Evolutionary conservation across 768 basidiomycete species (phyloP).

Genomic region (Trametes cinnabarina): DNA sequence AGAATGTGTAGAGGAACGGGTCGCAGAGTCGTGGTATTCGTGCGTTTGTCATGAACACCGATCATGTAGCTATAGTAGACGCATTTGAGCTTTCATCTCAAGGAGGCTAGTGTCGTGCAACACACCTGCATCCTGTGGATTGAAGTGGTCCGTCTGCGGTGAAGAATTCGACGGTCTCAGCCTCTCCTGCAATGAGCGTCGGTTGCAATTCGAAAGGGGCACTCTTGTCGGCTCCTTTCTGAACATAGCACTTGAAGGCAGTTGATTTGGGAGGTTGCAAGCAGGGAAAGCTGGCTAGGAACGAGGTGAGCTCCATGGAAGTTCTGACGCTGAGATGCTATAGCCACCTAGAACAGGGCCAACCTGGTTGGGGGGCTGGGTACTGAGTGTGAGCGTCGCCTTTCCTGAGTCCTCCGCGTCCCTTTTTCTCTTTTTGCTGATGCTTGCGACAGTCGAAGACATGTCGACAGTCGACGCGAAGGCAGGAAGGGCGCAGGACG

Average conservation of each 20-base stretch:
- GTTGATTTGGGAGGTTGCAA: slow-evolving; percentile 56
- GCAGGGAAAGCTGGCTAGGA: slow-evolving; percentile 64
- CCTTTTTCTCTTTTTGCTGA: slow-evolving; percentile 47
- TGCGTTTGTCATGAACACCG: slow-evolving; percentile 77
- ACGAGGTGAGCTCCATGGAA: not conserved
- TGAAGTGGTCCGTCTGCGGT: slow-evolving; percentile 48
- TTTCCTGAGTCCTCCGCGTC: slow-evolving; percentile 33
- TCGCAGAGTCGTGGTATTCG: slow-evolving; percentile 66
- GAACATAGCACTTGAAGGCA: slow-evolving; percentile 56
- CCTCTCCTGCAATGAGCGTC: slow-evolving; percentile 74
- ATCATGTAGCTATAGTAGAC: slow-evolving; percentile 65
- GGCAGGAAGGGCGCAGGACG: not conserved
- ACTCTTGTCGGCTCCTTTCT: slow-evolving; percentile 38
- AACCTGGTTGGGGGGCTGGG: slow-evolving; percentile 34
- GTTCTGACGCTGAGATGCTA: slow-evolving; percentile 19
- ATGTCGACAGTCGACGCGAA: not conserved
- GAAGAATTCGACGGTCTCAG: slow-evolving; percentile 78
- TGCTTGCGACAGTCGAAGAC: slow-evolving; percentile 9
- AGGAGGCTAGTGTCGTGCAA: slow-evolving; percentile 4
- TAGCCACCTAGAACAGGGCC: slow-evolving; percentile 61
- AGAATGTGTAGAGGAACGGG: slow-evolving; percentile 68
- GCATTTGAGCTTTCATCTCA: not conserved
- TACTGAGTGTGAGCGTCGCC: slow-evolving; percentile 38
- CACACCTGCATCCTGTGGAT: slow-evolving; percentile 68
- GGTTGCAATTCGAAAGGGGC: slow-evolving; percentile 33